A percentile compares a stretch with the other conserved stretches of the same genome.
Evolutionary conservation across 805 yeast genomes (phyloP).

Genomic region (Cyberlindnera bimundalis): DNA sequence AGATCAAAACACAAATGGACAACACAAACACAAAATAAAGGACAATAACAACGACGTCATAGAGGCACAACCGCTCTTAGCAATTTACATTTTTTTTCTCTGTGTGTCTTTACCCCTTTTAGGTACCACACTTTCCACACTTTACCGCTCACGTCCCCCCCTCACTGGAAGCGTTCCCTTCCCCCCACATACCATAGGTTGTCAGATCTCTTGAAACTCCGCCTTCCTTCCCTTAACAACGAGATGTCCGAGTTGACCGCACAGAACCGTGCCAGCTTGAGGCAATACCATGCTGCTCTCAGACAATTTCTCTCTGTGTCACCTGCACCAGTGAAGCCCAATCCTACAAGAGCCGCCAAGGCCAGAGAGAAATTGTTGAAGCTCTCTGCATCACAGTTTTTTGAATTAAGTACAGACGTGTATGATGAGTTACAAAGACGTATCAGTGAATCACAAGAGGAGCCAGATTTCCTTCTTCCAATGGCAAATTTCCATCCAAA

Average conservation of each 20-base stretch:
- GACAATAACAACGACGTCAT: neutral
- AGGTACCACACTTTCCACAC: too few species aligned
- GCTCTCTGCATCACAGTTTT: conserved; percentile 76
- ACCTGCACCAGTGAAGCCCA: conserved; percentile 22
- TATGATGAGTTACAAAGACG: conserved; percentile 89
- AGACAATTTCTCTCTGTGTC: conserved; percentile 27
- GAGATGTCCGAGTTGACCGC: conserved; percentile 19
- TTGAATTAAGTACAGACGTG: conserved; percentile 90
- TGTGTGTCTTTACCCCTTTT: too few species aligned
- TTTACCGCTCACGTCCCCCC: too few species aligned
- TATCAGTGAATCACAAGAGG: conserved; percentile 52
- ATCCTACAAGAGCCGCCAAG: conserved; percentile 57
- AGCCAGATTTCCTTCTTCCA: conserved; percentile 65
- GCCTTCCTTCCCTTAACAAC: neutral
- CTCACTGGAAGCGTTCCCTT: too few species aligned
- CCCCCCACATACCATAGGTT: too few species aligned
- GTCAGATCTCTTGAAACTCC: too few species aligned
- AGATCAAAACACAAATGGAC: conserved; percentile 1
- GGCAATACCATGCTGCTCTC: conserved; percentile 23
- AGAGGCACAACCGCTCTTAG: neutral
- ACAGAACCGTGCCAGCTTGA: conserved; percentile 17
- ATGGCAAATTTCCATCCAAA: conserved; percentile 80
- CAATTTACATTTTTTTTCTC: neutral
- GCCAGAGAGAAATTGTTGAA: conserved; percentile 84
- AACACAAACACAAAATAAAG: neutral